phyloP scores from a whole-genome alignment of 495 filamentous ascomycete genomes.

The Penicillium coprophilum region DNA sequence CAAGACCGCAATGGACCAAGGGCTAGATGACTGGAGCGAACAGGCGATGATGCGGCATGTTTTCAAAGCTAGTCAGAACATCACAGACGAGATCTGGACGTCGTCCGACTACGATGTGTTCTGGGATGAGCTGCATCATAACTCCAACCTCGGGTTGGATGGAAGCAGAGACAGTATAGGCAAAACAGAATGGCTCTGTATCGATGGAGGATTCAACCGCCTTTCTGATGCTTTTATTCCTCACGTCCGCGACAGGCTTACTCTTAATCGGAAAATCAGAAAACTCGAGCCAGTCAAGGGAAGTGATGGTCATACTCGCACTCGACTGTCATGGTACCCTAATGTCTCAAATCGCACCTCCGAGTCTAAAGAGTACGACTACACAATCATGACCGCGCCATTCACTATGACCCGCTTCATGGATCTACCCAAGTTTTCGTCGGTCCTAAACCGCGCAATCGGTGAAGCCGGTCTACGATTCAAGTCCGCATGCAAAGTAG shows the following conservation, averaged over 20 bases:
- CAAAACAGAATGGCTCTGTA: conserved; percentile 22
- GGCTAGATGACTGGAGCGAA: conserved; percentile 31
- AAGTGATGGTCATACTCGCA: conserved; percentile 6
- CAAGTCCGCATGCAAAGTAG: conserved; percentile 60
- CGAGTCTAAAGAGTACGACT: conserved; percentile 29
- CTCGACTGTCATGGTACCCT: conserved; percentile 28
- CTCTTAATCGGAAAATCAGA: conserved; percentile 25
- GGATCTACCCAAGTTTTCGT: conserved; percentile 30
- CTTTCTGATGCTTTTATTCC: conserved; percentile 29
- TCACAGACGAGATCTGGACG: conserved; percentile 30
- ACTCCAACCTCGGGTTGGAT: conserved; percentile 28
- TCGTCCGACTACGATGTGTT: conserved; percentile 26
- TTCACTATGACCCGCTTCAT: conserved; percentile 33
- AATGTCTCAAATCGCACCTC: conserved; percentile 22
- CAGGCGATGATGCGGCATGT: conserved; percentile 29
- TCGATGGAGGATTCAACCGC: conserved; percentile 28
- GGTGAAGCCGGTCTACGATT: conserved; percentile 49
- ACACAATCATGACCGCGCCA: conserved; percentile 32
- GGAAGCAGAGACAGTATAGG: conserved; percentile 18
- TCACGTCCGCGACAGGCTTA: conserved; percentile 22
- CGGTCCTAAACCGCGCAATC: conserved; percentile 54
- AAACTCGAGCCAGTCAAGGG: conserved; percentile 20
- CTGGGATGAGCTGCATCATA: conserved; percentile 32
- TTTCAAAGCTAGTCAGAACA: conserved; percentile 25
- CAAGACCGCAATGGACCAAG: conserved; percentile 26